Base-by-base conservation (phyloP, 257 asterid genomes). In the Buddleja alternifolia region DNA sequence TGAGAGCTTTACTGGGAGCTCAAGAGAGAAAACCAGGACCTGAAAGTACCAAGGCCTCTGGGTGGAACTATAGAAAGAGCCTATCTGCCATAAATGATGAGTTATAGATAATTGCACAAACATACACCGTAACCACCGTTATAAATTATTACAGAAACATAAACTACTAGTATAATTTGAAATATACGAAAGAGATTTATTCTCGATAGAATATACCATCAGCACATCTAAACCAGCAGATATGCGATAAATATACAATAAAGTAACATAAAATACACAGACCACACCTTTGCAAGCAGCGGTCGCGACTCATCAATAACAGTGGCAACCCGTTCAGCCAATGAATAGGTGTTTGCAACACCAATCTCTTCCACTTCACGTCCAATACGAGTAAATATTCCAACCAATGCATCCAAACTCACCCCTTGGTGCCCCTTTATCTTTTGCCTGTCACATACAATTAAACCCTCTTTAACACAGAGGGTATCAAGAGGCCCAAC, bases 351-450 rank as follows among this genome's bases (percentile, higher is more conserved):
- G 57, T 94, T 94, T 6, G 85, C 61, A 48, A 94, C 75, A 42
- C 99, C 98, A 63, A 94, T 89, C 71, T 73, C 87, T 81, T 94
- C 98, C 74, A 86, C 83, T 70, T 91, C 97, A 40, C 96, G 96
- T 3, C 99, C 99, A 74, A 94, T 81, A 75, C 98, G 97, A 29
- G 99, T 94, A 73, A 87, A 94, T 71, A 94, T 91, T 44, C 99
- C 99, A 75, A 94, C 97, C 78, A 94, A 82, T 50, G 84, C 97
- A 78, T 94, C 99, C 83, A 94, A 79, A 81, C 99, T 94, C 77
- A 94, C 97, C 42, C 99, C 98, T 78, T 89, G 98, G 24, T 63
- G 39, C 63, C 96, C 98, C 86, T 80, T 87, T 21, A 94, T 78
- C 82, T 80, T 94, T 84, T 91, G 90, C 40, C 95, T 83, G 75